A percentile compares a stretch with the other conserved stretches of the same genome.
phyloP scores from a whole-genome alignment of 2,329 filamentous ascomycete species.

The Talaromyces sp. region DNA sequence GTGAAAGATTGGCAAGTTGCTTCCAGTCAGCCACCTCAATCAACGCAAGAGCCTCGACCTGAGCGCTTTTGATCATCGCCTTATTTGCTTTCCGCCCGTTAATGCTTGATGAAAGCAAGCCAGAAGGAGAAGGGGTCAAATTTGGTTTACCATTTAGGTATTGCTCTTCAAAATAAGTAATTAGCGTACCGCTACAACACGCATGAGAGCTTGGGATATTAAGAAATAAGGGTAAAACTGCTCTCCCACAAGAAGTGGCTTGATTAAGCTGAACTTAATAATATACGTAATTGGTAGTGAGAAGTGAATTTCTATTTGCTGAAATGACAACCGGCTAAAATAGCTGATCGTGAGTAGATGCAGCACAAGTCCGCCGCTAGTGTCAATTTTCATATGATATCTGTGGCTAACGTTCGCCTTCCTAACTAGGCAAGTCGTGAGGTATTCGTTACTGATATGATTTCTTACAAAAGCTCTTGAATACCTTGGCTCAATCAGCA shows the following conservation, averaged over 20 bases:
- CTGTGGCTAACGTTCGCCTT: neutral
- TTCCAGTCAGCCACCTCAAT: conserved; percentile 1
- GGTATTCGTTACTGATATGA: neutral
- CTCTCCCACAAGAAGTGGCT: neutral
- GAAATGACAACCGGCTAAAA: neutral
- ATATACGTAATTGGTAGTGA: neutral
- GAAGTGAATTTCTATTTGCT: neutral
- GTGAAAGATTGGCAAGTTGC: neutral
- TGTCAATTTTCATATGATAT: neutral
- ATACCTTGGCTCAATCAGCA: neutral
- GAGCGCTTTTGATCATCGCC: neutral
- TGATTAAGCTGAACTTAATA: neutral
- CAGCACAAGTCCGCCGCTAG: neutral
- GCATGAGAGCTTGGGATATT: neutral
- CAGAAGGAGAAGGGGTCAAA: neutral
- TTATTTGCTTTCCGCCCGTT: neutral
- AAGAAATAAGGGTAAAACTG: neutral
- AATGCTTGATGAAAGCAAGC: neutral
- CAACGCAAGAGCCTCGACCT: neutral
- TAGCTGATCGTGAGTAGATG: neutral
- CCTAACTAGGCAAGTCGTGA: neutral
- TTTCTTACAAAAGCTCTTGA: neutral
- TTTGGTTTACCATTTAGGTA: no score
- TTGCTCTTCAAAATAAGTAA: neutral
- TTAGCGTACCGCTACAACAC: neutral